phyloP scores from a whole-genome alignment of 2,329 filamentous ascomycete genomes.

The Curvularia hawaiiensis region DNA sequence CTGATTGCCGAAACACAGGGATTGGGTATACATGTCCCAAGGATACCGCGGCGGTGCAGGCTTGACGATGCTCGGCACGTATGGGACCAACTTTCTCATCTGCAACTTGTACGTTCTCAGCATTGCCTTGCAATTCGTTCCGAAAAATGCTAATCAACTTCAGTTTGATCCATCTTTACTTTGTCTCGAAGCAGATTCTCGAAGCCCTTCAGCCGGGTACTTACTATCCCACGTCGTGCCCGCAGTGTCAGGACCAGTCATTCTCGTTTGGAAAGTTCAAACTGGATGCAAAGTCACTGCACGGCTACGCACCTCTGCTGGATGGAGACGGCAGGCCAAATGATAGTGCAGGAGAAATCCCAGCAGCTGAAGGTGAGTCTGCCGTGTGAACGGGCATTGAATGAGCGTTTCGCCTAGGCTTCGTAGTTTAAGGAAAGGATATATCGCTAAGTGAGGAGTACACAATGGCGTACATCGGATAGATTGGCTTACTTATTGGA shows the following conservation, averaged over 20 bases:
- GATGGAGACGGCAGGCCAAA: not conserved
- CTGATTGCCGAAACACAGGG: not conserved
- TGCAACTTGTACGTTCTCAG: conserved; percentile 32
- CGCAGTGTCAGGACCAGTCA: conserved; percentile 31
- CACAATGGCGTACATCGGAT: not conserved
- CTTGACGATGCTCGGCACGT: conserved; percentile 29
- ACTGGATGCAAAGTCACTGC: not conserved
- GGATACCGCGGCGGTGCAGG: not conserved
- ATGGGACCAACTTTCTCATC: conserved; percentile 35
- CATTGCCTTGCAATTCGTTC: not conserved
- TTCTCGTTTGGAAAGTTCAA: conserved; percentile 22
- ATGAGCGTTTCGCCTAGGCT: not conserved
- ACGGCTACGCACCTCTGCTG: not conserved
- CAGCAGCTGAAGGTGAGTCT: not conserved
- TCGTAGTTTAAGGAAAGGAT: not conserved
- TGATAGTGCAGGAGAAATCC: not conserved
- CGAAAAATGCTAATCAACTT: not conserved
- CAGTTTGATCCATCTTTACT: conserved; percentile 35
- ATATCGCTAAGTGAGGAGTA: not conserved
- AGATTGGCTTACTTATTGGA: not conserved
- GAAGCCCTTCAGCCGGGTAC: conserved; percentile 22
- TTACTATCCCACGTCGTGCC: conserved; percentile 28
- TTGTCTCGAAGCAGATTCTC: conserved; percentile 22
- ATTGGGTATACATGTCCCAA: not conserved
- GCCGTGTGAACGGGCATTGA: not conserved